Evolutionary conservation across 1,284 basidiomycete genomes (phyloP).

Genomic region (Xerocomus subilludens): DNA sequence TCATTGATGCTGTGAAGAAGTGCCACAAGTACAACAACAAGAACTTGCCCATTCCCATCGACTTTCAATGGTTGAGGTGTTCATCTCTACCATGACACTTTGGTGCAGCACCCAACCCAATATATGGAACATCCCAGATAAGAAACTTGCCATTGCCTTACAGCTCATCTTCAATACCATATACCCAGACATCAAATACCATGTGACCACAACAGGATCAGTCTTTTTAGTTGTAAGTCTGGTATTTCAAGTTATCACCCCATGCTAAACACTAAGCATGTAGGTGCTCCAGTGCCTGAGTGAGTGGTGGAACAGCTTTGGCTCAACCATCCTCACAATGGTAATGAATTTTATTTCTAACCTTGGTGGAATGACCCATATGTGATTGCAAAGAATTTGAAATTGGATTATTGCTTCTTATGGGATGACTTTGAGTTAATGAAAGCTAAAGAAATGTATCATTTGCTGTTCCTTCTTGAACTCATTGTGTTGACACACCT

Average conservation of each 20-base stretch:
- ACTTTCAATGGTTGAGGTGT: background rate
- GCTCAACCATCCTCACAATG: constrained; percentile 19
- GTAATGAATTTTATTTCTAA: constrained; percentile 23
- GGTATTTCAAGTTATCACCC: background rate
- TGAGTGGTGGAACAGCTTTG: constrained; percentile 27
- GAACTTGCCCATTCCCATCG: background rate
- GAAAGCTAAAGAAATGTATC: background rate
- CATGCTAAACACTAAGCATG: background rate
- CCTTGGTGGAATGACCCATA: background rate
- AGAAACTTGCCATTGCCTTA: background rate
- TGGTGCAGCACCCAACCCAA: constrained; percentile 11
- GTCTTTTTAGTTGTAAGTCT: constrained; percentile 16
- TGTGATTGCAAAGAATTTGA: background rate
- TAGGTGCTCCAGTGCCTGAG: constrained; percentile 21
- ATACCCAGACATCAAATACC: constrained; percentile 19
- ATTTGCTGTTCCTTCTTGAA: background rate
- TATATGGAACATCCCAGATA: background rate
- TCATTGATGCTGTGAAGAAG: constrained; percentile 10
- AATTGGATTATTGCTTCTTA: background rate
- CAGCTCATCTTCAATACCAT: constrained; percentile 5
- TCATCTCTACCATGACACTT: background rate
- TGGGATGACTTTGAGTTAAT: background rate
- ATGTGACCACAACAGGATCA: constrained; percentile 2
- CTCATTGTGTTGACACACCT: constrained; percentile 2
- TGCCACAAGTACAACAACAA: background rate